Evolutionary conservation across 805 yeast species (phyloP).

Genomic region (Nakazawaea sp.): DNA sequence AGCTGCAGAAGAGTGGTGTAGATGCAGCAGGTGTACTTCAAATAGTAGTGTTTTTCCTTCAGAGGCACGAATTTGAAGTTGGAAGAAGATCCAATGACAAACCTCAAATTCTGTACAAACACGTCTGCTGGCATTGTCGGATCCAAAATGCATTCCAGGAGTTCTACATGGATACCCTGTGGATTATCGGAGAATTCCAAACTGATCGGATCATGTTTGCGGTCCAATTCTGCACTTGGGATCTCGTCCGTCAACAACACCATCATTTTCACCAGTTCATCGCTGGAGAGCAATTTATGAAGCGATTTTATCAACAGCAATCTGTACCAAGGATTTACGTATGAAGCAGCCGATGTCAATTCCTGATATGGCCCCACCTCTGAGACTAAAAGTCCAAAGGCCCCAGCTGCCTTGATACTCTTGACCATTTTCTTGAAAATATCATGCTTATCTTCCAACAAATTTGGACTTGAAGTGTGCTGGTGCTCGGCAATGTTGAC

Average conservation of each 20-base stretch:
- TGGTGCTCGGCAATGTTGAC: constrained; percentile 4
- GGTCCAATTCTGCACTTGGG: constrained; percentile 3
- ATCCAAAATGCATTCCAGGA: neutral
- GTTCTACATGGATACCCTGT: neutral
- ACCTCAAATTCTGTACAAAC: constrained; percentile 3
- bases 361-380: constrained; percentile 1
- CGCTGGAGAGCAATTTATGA: constrained; percentile 4
- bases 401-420: neutral
- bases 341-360: neutral
- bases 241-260: constrained; percentile 3
- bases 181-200: constrained; percentile 4
- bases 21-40: constrained; percentile 2
- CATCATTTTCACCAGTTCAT: constrained; percentile 6
- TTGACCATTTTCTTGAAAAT: constrained; percentile 6
- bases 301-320: constrained; percentile 3
- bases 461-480: neutral
- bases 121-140: constrained; percentile 2
- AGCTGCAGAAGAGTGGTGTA: constrained; percentile 1
- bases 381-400: constrained; percentile 1
- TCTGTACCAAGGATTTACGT: constrained; percentile 9
- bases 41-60: constrained; percentile 1
- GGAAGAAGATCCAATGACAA: neutral
- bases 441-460: constrained; percentile 6
- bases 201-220: neutral
- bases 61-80: constrained; percentile 1